A percentile compares a stretch with the other conserved stretches of the same genome.
Conservation (phyloP, 441 rosid species). For the Lepidium campestre region DNA sequence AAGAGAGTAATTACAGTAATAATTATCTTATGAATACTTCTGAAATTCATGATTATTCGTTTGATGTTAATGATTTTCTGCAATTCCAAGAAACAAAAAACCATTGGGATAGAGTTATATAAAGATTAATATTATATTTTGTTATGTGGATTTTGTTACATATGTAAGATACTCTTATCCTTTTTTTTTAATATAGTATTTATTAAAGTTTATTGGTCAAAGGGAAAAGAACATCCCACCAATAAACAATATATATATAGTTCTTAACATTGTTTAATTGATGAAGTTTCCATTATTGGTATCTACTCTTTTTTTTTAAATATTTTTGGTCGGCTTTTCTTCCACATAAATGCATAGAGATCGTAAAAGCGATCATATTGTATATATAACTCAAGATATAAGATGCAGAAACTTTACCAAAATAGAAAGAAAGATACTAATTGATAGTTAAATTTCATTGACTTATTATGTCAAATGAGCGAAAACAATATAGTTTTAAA, state of each 20-base stretch:
- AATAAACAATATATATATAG: conserved; percentile 8
- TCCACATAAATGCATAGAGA: conserved; percentile 2
- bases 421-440: background rate
- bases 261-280: conserved; percentile 5
- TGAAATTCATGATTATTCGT: conserved; percentile 43
- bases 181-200: background rate
- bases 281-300: conserved; percentile 20
- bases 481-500: background rate
- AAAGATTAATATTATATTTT: background rate
- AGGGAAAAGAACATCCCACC: conserved; percentile 16
- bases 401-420: background rate
- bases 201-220: background rate
- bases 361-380: background rate
- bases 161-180: background rate
- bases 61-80: conserved; percentile 45
- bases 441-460: background rate
- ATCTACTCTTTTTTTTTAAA: conserved; percentile 10
- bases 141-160: conserved; percentile 6
- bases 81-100: conserved; percentile 23
- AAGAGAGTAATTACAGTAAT: conserved; percentile 59
- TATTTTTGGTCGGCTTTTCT: conserved; percentile 10
- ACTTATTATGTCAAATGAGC: background rate
- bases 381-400: background rate
- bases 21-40: conserved; percentile 23
- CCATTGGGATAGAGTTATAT: conserved; percentile 13